phyloP scores from a whole-genome alignment of 1,139 yeast species.

The Geotrichum restrictum region DNA sequence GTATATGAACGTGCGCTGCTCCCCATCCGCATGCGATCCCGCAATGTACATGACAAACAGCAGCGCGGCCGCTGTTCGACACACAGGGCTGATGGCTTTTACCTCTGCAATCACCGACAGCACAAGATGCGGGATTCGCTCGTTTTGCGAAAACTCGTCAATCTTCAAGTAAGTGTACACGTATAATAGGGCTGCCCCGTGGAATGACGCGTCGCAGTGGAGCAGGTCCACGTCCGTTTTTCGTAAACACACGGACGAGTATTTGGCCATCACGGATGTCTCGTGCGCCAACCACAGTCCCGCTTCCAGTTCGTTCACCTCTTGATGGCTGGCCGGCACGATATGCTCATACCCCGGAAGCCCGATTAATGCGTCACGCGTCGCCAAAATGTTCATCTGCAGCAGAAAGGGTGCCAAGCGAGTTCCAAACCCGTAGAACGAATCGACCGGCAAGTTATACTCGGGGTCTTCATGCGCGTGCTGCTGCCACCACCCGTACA shows the following conservation, averaged over 20 bases:
- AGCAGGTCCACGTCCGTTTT: conserved; percentile 20
- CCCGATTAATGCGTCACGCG: conserved; percentile 4
- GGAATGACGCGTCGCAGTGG: conserved; percentile 22
- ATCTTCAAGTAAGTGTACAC: conserved; percentile 19
- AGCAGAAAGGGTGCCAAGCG: conserved; percentile 19
- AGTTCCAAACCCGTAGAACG: conserved; percentile 22
- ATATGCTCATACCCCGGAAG: neutral
- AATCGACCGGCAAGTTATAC: conserved; percentile 19
- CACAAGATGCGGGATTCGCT: conserved; percentile 15
- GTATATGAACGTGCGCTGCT: conserved; percentile 16
- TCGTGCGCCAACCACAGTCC: conserved; percentile 16
- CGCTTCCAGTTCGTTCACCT: conserved; percentile 15
- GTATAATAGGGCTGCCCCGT: conserved; percentile 20
- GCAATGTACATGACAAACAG: conserved; percentile 21
- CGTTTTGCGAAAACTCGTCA: conserved; percentile 5
- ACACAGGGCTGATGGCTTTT: conserved; percentile 19
- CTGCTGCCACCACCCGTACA: conserved; percentile 21
- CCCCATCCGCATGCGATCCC: conserved; percentile 19
- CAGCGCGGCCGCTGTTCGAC: conserved; percentile 21
- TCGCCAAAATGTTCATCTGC: conserved; percentile 16
- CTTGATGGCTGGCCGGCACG: conserved; percentile 9
- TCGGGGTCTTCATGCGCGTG: conserved; percentile 20
- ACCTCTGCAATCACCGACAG: conserved; percentile 16
- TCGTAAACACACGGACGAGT: conserved; percentile 4
- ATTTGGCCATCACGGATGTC: conserved; percentile 10